Percentiles rank a stretch among this genome's conserved stretches.
Conservation (phyloP, 129 eudicot species). For the Smallanthus sonchifolius region DNA sequence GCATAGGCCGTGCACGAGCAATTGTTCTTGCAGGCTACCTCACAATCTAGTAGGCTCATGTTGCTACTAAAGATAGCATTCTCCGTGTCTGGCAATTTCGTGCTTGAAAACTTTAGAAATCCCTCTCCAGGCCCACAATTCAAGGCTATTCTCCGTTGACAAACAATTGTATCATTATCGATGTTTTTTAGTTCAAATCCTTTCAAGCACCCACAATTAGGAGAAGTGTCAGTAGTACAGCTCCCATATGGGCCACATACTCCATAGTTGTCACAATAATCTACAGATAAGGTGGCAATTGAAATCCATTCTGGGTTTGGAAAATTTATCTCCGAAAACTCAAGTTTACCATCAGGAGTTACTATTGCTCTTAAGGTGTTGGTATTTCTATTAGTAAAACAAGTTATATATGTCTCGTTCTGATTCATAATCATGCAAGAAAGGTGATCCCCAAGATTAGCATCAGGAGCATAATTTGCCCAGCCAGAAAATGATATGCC, state of each 20-base stretch:
- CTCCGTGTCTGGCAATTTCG: conserved; percentile 29
- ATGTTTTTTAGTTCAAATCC: conserved; percentile 27
- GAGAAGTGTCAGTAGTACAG: conserved; percentile 10
- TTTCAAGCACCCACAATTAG: conserved; percentile 27
- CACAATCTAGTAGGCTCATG: conserved; percentile 24
- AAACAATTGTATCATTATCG: conserved; percentile 20
- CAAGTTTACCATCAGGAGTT: conserved; percentile 15
- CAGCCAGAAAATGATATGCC: conserved; percentile 15
- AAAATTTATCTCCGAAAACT: neutral
- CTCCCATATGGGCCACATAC: conserved; percentile 28
- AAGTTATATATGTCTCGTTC: conserved; percentile 5
- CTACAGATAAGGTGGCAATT: neutral
- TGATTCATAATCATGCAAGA: neutral
- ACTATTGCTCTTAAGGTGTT: neutral
- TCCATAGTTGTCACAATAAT: conserved; percentile 23
- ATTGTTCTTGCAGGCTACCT: conserved; percentile 25
- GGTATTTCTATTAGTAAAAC: neutral
- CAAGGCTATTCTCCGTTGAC: conserved; percentile 15
- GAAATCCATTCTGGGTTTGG: conserved; percentile 1
- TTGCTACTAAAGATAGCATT: neutral
- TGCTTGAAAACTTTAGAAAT: conserved; percentile 14
- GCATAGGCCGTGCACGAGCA: conserved; percentile 34
- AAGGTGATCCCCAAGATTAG: neutral
- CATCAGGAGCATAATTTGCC: neutral
- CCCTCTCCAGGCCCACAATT: conserved; percentile 32